Evolutionary conservation across 345 rosid species (phyloP).

Genomic region (Eutrema heterophyllum): DNA sequence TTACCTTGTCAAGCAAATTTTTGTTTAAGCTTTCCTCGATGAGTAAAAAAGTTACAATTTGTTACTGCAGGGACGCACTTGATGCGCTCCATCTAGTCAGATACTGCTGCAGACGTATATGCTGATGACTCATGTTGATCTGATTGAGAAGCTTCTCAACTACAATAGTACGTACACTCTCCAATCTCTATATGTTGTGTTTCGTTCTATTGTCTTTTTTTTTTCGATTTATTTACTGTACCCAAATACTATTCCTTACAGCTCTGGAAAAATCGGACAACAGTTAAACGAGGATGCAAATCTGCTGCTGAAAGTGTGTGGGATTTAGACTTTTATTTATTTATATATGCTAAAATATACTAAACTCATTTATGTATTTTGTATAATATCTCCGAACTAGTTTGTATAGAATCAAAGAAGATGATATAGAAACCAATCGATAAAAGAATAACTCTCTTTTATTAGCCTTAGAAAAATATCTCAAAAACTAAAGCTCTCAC

Average conservation of each 20-base stretch:
- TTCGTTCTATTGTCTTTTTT: neutral
- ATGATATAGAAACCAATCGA: too few species aligned
- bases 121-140: conserved; percentile 99
- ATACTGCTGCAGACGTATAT: conserved; percentile 94
- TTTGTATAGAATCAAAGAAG: too few species aligned
- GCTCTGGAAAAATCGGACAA: conserved; percentile 73
- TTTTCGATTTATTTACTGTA: neutral
- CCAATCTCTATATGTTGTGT: conserved; percentile 11
- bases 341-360: too few species aligned
- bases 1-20: neutral
- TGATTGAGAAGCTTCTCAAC: conserved; percentile 97
- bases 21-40: neutral
- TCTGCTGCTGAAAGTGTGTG: too few species aligned
- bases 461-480: too few species aligned
- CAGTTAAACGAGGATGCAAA: conserved; percentile 29
- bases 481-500: too few species aligned
- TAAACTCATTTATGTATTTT: too few species aligned
- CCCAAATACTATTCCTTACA: conserved; percentile 29
- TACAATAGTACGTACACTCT: conserved; percentile 73
- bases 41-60: neutral
- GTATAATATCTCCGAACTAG: too few species aligned
- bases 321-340: too few species aligned
- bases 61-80: conserved; percentile 79
- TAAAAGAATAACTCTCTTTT: too few species aligned
- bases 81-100: conserved; percentile 87